Evolutionary conservation across 441 rosid genomes (phyloP), one percentile per base, ranked within the genome.

Genomic region (Pelargonium cotyledonis): DNA sequence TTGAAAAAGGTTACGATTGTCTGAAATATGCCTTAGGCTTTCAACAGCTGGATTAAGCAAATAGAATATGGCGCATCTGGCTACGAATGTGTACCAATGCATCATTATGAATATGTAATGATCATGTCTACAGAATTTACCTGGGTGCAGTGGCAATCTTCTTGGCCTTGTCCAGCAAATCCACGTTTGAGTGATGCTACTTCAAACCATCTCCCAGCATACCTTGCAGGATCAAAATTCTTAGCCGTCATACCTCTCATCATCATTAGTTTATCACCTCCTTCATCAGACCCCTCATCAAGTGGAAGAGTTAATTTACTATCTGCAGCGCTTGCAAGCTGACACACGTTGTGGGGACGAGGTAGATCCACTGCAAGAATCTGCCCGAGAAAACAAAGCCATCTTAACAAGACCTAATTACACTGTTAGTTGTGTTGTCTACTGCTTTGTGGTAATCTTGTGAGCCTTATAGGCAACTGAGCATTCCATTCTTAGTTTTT

Each of bases 111-210:
- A 46, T 12, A 46, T 46, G 8, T 46, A 9, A 12, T 23, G 26
- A 23, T 23, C 26, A 23, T 23, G 26, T 23, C 26, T 46, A 46
- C 10, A 3, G 14, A 47, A 43, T 74, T 69, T 80, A 92, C 98
- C 88, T 93, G 97, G 18, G 98, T 90, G 77, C 97, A 93, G 68
- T 90, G 98, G 68, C 98, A 90, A 69, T 93, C 97, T 88, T 85
- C 96, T 85, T 93, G 98, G 66, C 98, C 98, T 78, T 85, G 90
- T 68, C 98, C 97, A 0, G 97, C 96, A 74, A 93, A 93, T 23
- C 98, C 98, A 29, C 90, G 84, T 77, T 93, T 93, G 44, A 90
- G 91, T 64, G 98, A 90, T 78, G 96, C 98, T 64, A 93, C 97
- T 82, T 93, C 95, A 65, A 89, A 93, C 98, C 97, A 93, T 81